Conservation (phyloP, 352 stramenopile species). For the Pythium aquatile region DNA sequence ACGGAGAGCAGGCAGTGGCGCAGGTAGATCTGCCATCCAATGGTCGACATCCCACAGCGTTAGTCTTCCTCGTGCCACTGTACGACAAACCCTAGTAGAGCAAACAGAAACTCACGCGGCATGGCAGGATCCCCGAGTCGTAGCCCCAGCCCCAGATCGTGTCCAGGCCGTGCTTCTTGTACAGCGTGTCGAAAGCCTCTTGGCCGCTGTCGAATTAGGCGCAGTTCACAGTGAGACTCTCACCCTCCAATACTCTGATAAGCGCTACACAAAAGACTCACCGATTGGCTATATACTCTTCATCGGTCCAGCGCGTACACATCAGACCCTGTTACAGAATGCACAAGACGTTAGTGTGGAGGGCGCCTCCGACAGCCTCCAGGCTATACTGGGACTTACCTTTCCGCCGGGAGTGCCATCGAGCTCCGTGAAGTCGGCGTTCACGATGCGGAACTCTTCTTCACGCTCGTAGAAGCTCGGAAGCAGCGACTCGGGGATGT, state of each 20-base stretch:
- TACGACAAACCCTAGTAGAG: background rate
- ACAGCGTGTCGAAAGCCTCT: slow-evolving; percentile 79
- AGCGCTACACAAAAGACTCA: slow-evolving; percentile 12
- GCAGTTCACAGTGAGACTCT: background rate
- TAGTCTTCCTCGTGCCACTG: background rate
- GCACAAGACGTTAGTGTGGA: background rate
- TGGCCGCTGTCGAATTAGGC: slow-evolving; percentile 51
- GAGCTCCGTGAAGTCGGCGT: slow-evolving; percentile 71
- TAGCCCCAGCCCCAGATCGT: slow-evolving; percentile 90
- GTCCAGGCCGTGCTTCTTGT: slow-evolving; percentile 79
- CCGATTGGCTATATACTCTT: slow-evolving; percentile 72
- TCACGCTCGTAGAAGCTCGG: slow-evolving; percentile 80
- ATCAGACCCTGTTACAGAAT: slow-evolving; percentile 55
- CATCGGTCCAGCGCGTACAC: slow-evolving; percentile 86
- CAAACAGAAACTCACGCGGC: slow-evolving; percentile 40
- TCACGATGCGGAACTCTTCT: slow-evolving; percentile 88
- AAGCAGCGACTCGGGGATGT: slow-evolving; percentile 54
- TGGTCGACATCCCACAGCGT: background rate
- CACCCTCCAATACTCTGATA: background rate
- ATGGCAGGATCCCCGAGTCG: slow-evolving; percentile 86
- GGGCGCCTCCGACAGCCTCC: too few species aligned
- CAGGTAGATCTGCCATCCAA: slow-evolving; percentile 79
- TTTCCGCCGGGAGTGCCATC: slow-evolving; percentile 35
- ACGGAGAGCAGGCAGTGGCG: slow-evolving; percentile 91
- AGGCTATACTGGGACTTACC: slow-evolving; percentile 10